Evolutionary conservation across 306 rosid genomes (phyloP).

Genomic region (Malus orientalis): DNA sequence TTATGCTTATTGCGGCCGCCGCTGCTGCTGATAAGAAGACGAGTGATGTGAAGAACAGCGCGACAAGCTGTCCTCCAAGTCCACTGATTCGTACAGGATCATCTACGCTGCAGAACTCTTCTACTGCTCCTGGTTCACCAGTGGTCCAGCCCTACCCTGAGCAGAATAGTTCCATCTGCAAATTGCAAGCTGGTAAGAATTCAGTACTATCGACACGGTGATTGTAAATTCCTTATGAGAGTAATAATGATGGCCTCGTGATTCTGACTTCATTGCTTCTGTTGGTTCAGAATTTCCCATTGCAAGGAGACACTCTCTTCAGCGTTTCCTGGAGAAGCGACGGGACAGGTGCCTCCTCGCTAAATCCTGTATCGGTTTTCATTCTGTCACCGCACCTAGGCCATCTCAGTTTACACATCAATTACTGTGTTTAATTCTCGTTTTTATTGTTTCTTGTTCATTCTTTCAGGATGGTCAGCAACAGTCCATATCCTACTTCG

Average conservation of each 20-base stretch:
- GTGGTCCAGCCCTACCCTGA: slow-evolving; percentile 38
- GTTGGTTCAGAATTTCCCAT: slow-evolving; percentile 59
- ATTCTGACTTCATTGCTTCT: neutral
- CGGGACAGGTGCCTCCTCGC: slow-evolving; percentile 30
- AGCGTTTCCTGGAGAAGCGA: slow-evolving; percentile 71
- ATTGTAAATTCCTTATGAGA: neutral
- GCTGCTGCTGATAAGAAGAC: slow-evolving; percentile 30
- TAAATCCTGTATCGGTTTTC: neutral
- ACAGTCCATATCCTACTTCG: slow-evolving; percentile 40
- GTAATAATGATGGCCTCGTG: neutral
- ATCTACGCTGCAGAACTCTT: slow-evolving; percentile 34
- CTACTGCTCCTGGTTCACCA: slow-evolving; percentile 35
- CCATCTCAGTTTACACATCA: neutral
- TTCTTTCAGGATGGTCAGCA: slow-evolving; percentile 46
- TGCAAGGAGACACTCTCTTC: slow-evolving; percentile 71
- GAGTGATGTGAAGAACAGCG: slow-evolving; percentile 34
- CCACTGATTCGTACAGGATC: slow-evolving; percentile 27
- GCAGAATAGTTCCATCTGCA: slow-evolving; percentile 46
- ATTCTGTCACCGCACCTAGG: neutral
- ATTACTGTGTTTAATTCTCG: neutral
- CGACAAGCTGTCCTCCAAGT: slow-evolving; percentile 28
- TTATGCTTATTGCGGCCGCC: slow-evolving; percentile 34
- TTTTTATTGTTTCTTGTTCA: neutral
- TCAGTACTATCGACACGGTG: neutral
- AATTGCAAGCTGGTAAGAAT: slow-evolving; percentile 48